These are phyloP conservation scores for Schizosaccharomyces japonicus DNA, from an alignment of 805 yeast species.

Conservation along the genomic window DNA sequence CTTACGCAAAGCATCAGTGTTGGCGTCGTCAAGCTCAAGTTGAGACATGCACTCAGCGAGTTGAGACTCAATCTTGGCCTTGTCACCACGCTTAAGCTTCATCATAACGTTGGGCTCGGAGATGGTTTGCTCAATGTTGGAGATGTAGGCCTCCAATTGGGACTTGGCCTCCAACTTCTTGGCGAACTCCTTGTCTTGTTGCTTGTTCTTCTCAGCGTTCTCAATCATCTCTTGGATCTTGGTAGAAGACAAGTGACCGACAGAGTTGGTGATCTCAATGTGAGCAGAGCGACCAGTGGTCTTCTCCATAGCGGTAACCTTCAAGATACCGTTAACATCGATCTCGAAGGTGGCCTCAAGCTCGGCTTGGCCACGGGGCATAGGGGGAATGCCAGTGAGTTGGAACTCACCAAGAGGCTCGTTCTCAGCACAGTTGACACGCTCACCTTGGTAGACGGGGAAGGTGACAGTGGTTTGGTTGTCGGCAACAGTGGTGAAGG, in stretches of 20 bases:
- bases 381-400: slow-evolving; percentile 92
- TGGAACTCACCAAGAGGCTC: slow-evolving; percentile 95
- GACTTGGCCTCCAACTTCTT: slow-evolving; percentile 98
- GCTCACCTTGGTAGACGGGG: slow-evolving; percentile 99
- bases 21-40: slow-evolving; percentile 83
- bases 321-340: slow-evolving; percentile 98
- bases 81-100: slow-evolving; percentile 89
- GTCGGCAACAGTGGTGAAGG: slow-evolving; percentile 96
- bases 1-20: slow-evolving; percentile 95
- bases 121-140: slow-evolving; percentile 82
- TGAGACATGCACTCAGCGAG: slow-evolving; percentile 95
- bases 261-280: slow-evolving; percentile 96
- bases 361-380: slow-evolving; percentile 98
- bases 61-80: slow-evolving; percentile 93
- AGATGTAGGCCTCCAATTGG: slow-evolving; percentile 94
- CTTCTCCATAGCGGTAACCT: slow-evolving; percentile 96
- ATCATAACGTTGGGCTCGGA: slow-evolving; percentile 96
- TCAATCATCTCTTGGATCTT: slow-evolving; percentile 96
- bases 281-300: slow-evolving; percentile 95
- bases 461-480: slow-evolving; percentile 96
- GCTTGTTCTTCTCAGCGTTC: slow-evolving; percentile 98
- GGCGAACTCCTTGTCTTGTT: slow-evolving; percentile 97
- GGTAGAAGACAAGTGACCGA: slow-evolving; percentile 88
- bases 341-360: slow-evolving; percentile 96
- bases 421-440: slow-evolving; percentile 95